Base-by-base conservation (phyloP, 2,329 filamentous ascomycete species). In the Myriangium duriaei region DNA sequence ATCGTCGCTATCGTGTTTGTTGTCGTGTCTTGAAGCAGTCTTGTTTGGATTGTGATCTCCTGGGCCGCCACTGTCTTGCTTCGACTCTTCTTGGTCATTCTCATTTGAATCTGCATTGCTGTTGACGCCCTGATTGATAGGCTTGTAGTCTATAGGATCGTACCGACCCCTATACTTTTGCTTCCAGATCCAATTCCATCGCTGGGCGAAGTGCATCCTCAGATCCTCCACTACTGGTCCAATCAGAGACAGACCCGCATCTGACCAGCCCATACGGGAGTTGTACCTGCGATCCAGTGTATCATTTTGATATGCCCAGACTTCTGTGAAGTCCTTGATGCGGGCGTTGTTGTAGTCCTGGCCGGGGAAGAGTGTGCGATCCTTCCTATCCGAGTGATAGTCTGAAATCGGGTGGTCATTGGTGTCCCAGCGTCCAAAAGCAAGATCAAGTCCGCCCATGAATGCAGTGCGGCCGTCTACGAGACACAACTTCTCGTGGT, bases 321-420 rank as follows among this genome's bases (percentile, higher is more conserved):
- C 81, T 49, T 84, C 75, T 32, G 76, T 69, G 56, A 91, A 88
- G 57, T 91, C 87, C 54, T 81, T 81, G 21, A 92, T 76, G 36
- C 70, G 70, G 15, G 85, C 84, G 49, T 94, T 93, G 62, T 94
- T 94, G 64, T 83, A 94, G 51, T 94, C 87, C 54, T 94, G 87
- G 1, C 87, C 86, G 0, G 85, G 83, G 57, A 88, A 94, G 9
- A 94, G 59, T 30, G 83, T 84, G 16, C 72, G 65, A 42, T 84
- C 74, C 15, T 92, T 55, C 55, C 93, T 73, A 3, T 74, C 74
- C 0, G 85, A 84, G 53, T 94, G 86, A 11, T 77, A 78, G 58
- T 92, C 85, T 3, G 85, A 74, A 45, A 94, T 85, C 1, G 81
- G 74, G 55, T 95, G 87, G 64, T 59, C 39, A 55, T 83, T 83